phyloP scores from a whole-genome alignment of 1,284 basidiomycete species.

The Vanrija sp. region DNA sequence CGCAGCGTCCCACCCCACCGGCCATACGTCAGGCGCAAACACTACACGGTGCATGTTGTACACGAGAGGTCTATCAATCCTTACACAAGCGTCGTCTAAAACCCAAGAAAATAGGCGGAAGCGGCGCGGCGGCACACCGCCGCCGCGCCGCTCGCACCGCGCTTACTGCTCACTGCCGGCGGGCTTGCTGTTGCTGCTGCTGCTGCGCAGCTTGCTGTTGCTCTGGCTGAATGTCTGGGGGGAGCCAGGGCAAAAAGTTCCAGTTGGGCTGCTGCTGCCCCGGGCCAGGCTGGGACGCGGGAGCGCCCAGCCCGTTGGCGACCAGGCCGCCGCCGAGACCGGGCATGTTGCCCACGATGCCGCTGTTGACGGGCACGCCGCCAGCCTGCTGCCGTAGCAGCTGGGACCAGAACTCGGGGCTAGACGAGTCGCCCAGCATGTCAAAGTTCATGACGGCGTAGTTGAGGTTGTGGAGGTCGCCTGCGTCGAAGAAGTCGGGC shows the following conservation, averaged over 20 bases:
- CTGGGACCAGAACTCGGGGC: slow-evolving; percentile 13
- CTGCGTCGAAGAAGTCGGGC: slow-evolving; percentile 15
- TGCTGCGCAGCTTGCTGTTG: background rate
- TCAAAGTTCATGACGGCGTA: slow-evolving; percentile 20
- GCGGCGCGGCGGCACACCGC: too few relatives aligned
- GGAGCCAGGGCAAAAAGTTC: slow-evolving; percentile 13
- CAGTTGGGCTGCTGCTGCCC: slow-evolving; percentile 1
- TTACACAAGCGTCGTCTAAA: background rate
- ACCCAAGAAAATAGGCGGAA: too few relatives aligned
- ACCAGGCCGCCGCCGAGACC: slow-evolving; percentile 3
- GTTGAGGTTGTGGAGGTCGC: slow-evolving; percentile 17
- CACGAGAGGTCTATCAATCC: too few relatives aligned
- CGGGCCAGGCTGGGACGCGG: too few relatives aligned
- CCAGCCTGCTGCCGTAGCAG: slow-evolving; percentile 7
- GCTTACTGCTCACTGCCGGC: too few relatives aligned
- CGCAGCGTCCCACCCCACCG: too few relatives aligned
- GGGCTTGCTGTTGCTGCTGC: too few relatives aligned
- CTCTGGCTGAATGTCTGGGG: background rate
- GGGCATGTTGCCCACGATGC: background rate
- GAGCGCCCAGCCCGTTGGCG: too few relatives aligned
- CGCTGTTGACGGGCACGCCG: background rate
- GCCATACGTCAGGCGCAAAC: too few relatives aligned
- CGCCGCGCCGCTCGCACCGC: too few relatives aligned
- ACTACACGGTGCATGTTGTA: too few relatives aligned
- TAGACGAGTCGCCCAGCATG: slow-evolving; percentile 12